These are phyloP conservation scores for Wickerhamomyces alni DNA, from an alignment of 805 yeast genomes.

Conservation along the genomic window DNA sequence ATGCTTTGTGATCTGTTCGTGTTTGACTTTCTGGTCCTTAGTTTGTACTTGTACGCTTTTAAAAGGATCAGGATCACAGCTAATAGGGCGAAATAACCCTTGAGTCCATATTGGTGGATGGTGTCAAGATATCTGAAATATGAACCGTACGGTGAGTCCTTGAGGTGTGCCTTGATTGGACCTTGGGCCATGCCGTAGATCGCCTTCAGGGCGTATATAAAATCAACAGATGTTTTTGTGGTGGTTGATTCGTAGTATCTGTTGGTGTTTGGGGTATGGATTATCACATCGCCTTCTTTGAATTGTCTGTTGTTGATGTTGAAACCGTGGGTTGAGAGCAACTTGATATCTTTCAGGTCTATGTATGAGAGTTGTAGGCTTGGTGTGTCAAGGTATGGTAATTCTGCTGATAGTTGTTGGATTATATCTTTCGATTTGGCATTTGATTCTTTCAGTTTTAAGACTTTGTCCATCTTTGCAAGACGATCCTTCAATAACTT, in stretches of 20 bases:
- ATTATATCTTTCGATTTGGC: slow-evolving; percentile 33
- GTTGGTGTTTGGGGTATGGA: slow-evolving; percentile 38
- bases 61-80: neutral
- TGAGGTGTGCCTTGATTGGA: slow-evolving; percentile 25
- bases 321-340: slow-evolving; percentile 22
- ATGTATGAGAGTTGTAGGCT: slow-evolving; percentile 30
- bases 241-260: slow-evolving; percentile 29
- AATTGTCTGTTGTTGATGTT: slow-evolving; percentile 22
- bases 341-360: slow-evolving; percentile 36
- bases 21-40: neutral
- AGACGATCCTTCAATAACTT: slow-evolving; percentile 32
- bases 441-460: slow-evolving; percentile 36
- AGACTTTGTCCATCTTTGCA: slow-evolving; percentile 39
- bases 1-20: slow-evolving; percentile 1
- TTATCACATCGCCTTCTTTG: slow-evolving; percentile 49
- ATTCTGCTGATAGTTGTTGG: slow-evolving; percentile 35
- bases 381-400: too few relatives aligned
- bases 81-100: slow-evolving; percentile 29
- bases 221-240: slow-evolving; percentile 1
- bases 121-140: slow-evolving; percentile 35
- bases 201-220: slow-evolving; percentile 8
- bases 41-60: neutral
- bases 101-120: slow-evolving; percentile 37
- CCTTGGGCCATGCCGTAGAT: slow-evolving; percentile 9
- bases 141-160: slow-evolving; percentile 38